Evolutionary conservation across 176 grass and related monocot genomes (phyloP).

Genomic region (Phoenix dactylifera): DNA sequence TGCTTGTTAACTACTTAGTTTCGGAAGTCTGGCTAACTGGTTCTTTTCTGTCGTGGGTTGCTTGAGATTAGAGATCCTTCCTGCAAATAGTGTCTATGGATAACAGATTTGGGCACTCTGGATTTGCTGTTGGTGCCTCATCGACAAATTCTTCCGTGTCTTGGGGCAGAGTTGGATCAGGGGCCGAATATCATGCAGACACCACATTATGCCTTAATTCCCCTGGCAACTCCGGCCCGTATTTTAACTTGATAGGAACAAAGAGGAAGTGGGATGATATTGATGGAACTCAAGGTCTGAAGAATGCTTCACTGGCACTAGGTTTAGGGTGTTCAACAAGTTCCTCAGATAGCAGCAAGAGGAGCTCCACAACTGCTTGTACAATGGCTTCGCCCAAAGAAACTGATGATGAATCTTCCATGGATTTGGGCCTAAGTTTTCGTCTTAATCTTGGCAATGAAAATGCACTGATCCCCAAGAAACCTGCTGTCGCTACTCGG

Average conservation of each 20-base stretch:
- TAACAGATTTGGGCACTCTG: neutral
- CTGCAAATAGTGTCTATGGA: slow-evolving; percentile 6
- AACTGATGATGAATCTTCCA: slow-evolving; percentile 9
- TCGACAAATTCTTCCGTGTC: neutral
- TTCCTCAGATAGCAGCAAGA: slow-evolving; percentile 19
- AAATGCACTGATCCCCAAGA: slow-evolving; percentile 7
- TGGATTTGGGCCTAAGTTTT: slow-evolving; percentile 22
- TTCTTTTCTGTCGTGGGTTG: neutral
- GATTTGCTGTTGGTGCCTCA: neutral
- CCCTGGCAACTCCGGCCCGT: neutral
- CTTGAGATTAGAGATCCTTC: neutral
- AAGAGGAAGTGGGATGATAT: slow-evolving; percentile 18
- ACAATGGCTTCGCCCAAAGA: slow-evolving; percentile 16
- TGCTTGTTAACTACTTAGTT: neutral
- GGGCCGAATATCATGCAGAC: slow-evolving; percentile 14
- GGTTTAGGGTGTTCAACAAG: slow-evolving; percentile 8
- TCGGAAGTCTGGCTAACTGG: slow-evolving; percentile 13
- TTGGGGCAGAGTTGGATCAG: slow-evolving; percentile 4
- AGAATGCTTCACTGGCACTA: slow-evolving; percentile 1
- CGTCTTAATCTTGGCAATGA: slow-evolving; percentile 15
- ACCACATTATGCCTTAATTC: slow-evolving; percentile 4
- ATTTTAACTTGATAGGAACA: slow-evolving; percentile 5
- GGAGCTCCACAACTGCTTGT: slow-evolving; percentile 13
- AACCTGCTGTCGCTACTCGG: slow-evolving; percentile 6
- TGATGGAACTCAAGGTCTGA: neutral